These are phyloP conservation scores for Neolecta irregularis DNA, from an alignment of 1,139 yeast species.

Conservation along the genomic window DNA sequence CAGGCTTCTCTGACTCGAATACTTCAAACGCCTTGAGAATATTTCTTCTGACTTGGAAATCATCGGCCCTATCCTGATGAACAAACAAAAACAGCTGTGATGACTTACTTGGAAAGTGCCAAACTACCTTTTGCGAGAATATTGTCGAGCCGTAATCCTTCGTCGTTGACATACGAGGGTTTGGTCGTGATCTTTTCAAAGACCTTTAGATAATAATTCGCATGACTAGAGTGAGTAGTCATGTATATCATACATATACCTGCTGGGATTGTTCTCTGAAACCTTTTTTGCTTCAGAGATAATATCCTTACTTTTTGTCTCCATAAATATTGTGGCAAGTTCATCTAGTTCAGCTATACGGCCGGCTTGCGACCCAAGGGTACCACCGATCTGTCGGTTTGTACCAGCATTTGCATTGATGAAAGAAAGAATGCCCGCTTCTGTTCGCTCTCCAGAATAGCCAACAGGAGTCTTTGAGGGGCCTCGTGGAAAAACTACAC, in stretches of 20 bases:
- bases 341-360: constrained; percentile 32
- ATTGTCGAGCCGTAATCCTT: constrained; percentile 35
- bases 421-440: constrained; percentile 33
- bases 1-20: constrained; percentile 34
- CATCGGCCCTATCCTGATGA: constrained; percentile 21
- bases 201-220: constrained; percentile 36
- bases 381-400: constrained; percentile 41
- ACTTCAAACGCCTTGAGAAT: constrained; percentile 19
- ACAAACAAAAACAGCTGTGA: background rate
- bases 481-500: constrained; percentile 31
- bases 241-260: constrained; percentile 10
- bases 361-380: constrained; percentile 40
- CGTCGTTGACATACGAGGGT: constrained; percentile 37
- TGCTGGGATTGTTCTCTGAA: constrained; percentile 15
- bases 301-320: constrained; percentile 17
- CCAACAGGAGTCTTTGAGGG: constrained; percentile 26
- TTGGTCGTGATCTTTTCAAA: constrained; percentile 36
- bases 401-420: constrained; percentile 40
- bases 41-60: constrained; percentile 22
- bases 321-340: constrained; percentile 9
- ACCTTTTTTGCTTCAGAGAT: constrained; percentile 21
- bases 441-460: constrained; percentile 33
- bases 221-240: constrained; percentile 20
- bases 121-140: constrained; percentile 31
- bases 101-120: constrained; percentile 16